Evolutionary conservation across 2,329 filamentous ascomycete species (phyloP).

Genomic region (Akanthomyces muscarius): DNA sequence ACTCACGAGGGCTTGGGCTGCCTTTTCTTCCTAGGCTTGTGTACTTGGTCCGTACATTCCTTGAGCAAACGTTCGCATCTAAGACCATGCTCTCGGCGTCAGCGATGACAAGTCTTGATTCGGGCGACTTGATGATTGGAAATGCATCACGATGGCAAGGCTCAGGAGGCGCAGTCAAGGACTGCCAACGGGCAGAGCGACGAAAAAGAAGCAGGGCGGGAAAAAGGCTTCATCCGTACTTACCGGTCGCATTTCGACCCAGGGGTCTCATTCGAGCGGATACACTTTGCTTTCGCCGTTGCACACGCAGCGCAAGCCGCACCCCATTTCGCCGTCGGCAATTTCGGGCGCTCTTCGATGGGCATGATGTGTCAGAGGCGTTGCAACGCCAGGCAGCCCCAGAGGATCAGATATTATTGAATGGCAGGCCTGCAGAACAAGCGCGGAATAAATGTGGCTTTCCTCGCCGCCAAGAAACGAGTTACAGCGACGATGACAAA

Average conservation of each 20-base stretch:
- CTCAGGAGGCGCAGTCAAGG: not conserved
- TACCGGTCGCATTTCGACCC: conserved; percentile 45
- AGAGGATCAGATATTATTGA: not conserved
- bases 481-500: not conserved
- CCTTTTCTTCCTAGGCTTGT: conserved; percentile 49
- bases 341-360: conserved; percentile 26
- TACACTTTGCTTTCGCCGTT: conserved; percentile 47
- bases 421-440: not conserved
- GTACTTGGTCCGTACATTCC: conserved; percentile 44
- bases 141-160: not conserved
- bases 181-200: not conserved
- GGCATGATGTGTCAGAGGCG: conserved; percentile 10
- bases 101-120: not conserved
- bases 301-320: conserved; percentile 47
- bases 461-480: not conserved
- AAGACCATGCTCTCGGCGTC: conserved; percentile 4
- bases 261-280: conserved; percentile 35
- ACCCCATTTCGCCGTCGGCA: conserved; percentile 44
- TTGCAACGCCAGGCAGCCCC: not conserved
- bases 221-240: conserved; percentile 15
- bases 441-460: not conserved
- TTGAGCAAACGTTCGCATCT: conserved; percentile 48
- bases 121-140: not conserved
- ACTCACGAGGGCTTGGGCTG: conserved; percentile 48
- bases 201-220: not conserved